Percentiles rank a stretch among this genome's conserved stretches.
These are phyloP conservation scores for Irpex lacteus DNA, from an alignment of 1,284 basidiomycete species.

Conservation along the genomic window DNA sequence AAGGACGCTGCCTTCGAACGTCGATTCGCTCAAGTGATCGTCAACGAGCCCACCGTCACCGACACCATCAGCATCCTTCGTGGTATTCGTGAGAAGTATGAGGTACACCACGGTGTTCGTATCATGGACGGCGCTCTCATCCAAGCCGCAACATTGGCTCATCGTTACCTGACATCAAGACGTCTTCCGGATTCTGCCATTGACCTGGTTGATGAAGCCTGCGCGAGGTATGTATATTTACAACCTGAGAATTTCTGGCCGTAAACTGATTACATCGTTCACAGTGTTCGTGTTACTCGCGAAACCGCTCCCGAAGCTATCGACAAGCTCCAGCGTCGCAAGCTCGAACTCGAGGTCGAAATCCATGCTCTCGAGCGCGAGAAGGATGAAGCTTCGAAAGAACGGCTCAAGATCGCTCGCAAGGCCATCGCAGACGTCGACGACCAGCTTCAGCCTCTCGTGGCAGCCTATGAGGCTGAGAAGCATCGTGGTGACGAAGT, in stretches of 20 bases:
- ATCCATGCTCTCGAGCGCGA: conserved; percentile 94
- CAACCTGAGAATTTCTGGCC: not conserved
- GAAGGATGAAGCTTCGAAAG: conserved; percentile 89
- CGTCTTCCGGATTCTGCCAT: conserved; percentile 90
- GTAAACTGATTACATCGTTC: conserved; percentile 16
- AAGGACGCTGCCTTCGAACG: conserved; percentile 94
- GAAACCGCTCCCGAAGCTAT: conserved; percentile 96
- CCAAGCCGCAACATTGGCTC: conserved; percentile 88
- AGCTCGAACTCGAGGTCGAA: conserved; percentile 93
- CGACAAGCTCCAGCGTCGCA: conserved; percentile 90
- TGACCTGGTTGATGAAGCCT: conserved; percentile 92
- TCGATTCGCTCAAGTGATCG: conserved; percentile 91
- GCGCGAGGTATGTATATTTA: conserved; percentile 60
- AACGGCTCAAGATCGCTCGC: conserved; percentile 75
- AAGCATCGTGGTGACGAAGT: conserved; percentile 88
- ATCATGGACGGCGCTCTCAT: conserved; percentile 92
- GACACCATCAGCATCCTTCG: conserved; percentile 95
- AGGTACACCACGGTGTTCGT: conserved; percentile 86
- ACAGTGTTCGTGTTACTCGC: conserved; percentile 84
- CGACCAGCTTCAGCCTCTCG: conserved; percentile 87
- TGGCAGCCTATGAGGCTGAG: conserved; percentile 88
- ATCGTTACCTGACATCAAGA: conserved; percentile 89
- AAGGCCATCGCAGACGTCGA: conserved; percentile 87
- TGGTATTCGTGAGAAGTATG: conserved; percentile 82
- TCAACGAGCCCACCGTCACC: conserved; percentile 88